Conservation (phyloP, 208 protist species). For the Crithidia acanthocephali region DNA sequence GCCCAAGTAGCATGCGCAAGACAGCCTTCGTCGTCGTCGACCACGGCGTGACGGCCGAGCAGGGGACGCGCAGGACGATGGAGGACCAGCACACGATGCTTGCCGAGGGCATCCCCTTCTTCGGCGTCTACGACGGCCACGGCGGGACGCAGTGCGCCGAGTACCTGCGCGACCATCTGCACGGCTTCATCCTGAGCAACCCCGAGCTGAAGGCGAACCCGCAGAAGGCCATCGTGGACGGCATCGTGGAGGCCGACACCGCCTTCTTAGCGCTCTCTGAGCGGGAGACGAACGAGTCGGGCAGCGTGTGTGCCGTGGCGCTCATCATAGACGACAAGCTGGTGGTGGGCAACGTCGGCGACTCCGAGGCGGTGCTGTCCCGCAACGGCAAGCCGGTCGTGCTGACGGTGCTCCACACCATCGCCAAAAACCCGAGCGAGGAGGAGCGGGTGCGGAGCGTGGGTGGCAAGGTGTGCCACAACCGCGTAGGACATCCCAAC, state of each 20-base stretch:
- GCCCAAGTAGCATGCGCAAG: slow-evolving; percentile 37
- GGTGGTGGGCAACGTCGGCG: slow-evolving; percentile 89
- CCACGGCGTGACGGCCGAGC: slow-evolving; percentile 82
- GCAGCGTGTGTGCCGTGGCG: slow-evolving; percentile 85
- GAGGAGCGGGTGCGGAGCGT: slow-evolving; percentile 84
- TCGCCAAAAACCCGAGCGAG: slow-evolving; percentile 75
- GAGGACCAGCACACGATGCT: slow-evolving; percentile 91
- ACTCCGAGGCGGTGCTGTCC: slow-evolving; percentile 86
- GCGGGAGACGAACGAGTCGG: slow-evolving; percentile 81
- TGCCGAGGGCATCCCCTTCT: slow-evolving; percentile 80
- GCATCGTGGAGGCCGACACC: slow-evolving; percentile 86
- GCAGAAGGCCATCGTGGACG: slow-evolving; percentile 74
- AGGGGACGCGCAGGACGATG: slow-evolving; percentile 86
- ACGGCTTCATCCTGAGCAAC: slow-evolving; percentile 69
- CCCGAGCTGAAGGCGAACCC: slow-evolving; percentile 67
- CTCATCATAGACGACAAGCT: slow-evolving; percentile 85
- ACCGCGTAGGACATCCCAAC: slow-evolving; percentile 93
- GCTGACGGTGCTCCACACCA: slow-evolving; percentile 86
- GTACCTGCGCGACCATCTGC: slow-evolving; percentile 84
- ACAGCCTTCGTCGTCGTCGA: slow-evolving; percentile 71
- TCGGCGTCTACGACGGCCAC: slow-evolving; percentile 92
- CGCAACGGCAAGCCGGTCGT: slow-evolving; percentile 71
- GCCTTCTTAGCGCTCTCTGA: slow-evolving; percentile 68
- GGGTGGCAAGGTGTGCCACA: slow-evolving; percentile 91
- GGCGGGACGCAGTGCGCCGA: slow-evolving; percentile 85